Evolutionary conservation across 208 protist genomes (phyloP).

Genomic region (Acanthamoeba lenticulata): DNA sequence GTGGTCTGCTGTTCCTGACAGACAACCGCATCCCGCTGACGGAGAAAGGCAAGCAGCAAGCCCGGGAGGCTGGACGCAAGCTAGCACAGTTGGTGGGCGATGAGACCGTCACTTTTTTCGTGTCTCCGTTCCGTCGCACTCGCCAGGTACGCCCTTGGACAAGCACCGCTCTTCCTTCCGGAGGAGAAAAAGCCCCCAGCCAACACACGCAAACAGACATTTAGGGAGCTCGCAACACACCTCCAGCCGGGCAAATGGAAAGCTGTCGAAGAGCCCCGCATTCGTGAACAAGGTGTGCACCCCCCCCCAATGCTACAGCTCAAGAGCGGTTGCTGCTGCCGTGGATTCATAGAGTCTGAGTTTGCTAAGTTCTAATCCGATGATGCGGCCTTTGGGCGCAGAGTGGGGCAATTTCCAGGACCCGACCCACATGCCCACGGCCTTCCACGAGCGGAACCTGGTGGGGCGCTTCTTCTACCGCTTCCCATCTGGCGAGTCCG

Average conservation of each 20-base stretch:
- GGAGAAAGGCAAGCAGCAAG: constrained; percentile 80
- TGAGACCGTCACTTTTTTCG: constrained; percentile 91
- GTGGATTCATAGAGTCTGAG: too few relatives aligned
- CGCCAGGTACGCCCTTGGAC: constrained; percentile 83
- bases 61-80: constrained; percentile 89
- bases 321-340: neutral
- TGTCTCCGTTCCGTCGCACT: constrained; percentile 91
- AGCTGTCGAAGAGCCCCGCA: constrained; percentile 86
- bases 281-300: constrained; percentile 89
- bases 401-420: constrained; percentile 93
- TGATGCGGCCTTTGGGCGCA: neutral
- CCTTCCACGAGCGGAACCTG: constrained; percentile 86
- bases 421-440: constrained; percentile 87
- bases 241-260: neutral
- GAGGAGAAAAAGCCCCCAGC: neutral
- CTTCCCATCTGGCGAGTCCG: constrained; percentile 92
- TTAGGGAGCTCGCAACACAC: neutral
- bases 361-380: neutral
- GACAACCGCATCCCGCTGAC: constrained; percentile 31
- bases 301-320: neutral
- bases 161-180: neutral
- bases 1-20: constrained; percentile 1
- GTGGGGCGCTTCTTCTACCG: constrained; percentile 92
- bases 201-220: neutral
- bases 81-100: constrained; percentile 90